These are phyloP conservation scores for Saccharum hybrid DNA, from an alignment of 202 grass and related monocot species.

Conservation along the genomic window DNA sequence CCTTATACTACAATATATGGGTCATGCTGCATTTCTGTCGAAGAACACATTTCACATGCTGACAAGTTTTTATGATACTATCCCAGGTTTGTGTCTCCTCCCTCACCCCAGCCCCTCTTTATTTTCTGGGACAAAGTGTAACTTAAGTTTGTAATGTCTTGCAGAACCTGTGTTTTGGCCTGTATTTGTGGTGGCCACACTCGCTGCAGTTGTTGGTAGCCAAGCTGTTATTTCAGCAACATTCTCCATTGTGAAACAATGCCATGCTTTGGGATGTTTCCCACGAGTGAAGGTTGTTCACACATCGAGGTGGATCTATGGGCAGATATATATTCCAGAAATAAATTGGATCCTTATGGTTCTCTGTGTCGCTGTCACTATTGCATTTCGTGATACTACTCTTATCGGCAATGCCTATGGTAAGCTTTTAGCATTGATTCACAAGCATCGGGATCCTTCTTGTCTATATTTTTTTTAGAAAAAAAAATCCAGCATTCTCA, in stretches of 20 bases:
- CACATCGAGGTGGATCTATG: constrained; percentile 95
- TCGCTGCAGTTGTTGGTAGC: constrained; percentile 95
- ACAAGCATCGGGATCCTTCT: constrained; percentile 8
- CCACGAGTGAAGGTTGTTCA: constrained; percentile 95
- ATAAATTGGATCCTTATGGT: constrained; percentile 99
- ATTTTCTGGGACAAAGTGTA: neutral
- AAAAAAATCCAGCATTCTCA: constrained; percentile 6
- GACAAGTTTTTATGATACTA: constrained; percentile 83
- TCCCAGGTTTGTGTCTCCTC: constrained; percentile 66
- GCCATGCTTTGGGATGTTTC: constrained; percentile 95
- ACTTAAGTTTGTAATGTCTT: constrained; percentile 42
- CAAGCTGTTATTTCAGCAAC: constrained; percentile 97
- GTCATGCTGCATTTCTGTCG: constrained; percentile 95
- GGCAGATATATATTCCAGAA: constrained; percentile 98
- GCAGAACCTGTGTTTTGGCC: constrained; percentile 88
- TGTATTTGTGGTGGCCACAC: constrained; percentile 83
- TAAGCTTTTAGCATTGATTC: constrained; percentile 40
- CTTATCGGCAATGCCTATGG: constrained; percentile 93
- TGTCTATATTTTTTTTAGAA: neutral
- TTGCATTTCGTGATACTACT: constrained; percentile 84
- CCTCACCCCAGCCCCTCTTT: neutral
- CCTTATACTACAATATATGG: constrained; percentile 96
- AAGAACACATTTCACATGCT: constrained; percentile 61
- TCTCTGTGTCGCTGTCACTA: constrained; percentile 79
- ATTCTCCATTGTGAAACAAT: constrained; percentile 98